These are phyloP conservation scores for Malassezia restricta DNA, from an alignment of 1,284 basidiomycete genomes.

Conservation along the genomic window DNA sequence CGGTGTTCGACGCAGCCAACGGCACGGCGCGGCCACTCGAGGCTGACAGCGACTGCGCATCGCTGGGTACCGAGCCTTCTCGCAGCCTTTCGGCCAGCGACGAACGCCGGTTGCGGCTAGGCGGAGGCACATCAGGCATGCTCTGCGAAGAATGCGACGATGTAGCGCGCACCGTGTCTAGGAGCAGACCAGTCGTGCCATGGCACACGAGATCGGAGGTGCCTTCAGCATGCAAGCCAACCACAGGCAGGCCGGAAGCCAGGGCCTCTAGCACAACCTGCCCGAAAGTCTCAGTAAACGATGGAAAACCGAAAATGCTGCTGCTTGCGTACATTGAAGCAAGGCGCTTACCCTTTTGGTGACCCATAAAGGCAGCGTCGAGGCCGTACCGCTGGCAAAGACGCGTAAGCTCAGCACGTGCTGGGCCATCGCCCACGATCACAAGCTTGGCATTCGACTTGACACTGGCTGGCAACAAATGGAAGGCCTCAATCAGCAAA, in stretches of 20 bases:
- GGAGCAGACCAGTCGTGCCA: slow-evolving; percentile 49
- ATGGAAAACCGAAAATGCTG: slow-evolving; percentile 53
- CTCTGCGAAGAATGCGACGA: background rate
- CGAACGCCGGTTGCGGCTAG: background rate
- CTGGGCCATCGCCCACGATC: slow-evolving; percentile 54
- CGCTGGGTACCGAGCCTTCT: background rate
- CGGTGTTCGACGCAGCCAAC: background rate
- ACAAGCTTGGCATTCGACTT: slow-evolving; percentile 49
- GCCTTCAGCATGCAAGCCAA: slow-evolving; percentile 54
- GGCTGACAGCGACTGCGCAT: background rate
- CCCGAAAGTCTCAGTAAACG: slow-evolving; percentile 53
- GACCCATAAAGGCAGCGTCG: slow-evolving; percentile 52
- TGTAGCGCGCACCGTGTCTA: slow-evolving; percentile 22
- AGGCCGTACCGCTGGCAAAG: slow-evolving; percentile 49
- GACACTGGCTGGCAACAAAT: slow-evolving; percentile 35
- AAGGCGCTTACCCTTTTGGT: slow-evolving; percentile 45
- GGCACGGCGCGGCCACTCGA: slow-evolving; percentile 3
- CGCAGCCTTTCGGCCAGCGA: background rate
- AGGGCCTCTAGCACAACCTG: slow-evolving; percentile 54
- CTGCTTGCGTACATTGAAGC: slow-evolving; percentile 51
- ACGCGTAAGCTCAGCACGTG: slow-evolving; percentile 49
- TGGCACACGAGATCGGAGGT: slow-evolving; percentile 53
- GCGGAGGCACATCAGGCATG: background rate
- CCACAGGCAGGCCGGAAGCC: slow-evolving; percentile 52
- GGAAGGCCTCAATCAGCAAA: slow-evolving; percentile 52